phyloP scores from a whole-genome alignment of 148 eudicot species.

The Simmondsia chinensis region DNA sequence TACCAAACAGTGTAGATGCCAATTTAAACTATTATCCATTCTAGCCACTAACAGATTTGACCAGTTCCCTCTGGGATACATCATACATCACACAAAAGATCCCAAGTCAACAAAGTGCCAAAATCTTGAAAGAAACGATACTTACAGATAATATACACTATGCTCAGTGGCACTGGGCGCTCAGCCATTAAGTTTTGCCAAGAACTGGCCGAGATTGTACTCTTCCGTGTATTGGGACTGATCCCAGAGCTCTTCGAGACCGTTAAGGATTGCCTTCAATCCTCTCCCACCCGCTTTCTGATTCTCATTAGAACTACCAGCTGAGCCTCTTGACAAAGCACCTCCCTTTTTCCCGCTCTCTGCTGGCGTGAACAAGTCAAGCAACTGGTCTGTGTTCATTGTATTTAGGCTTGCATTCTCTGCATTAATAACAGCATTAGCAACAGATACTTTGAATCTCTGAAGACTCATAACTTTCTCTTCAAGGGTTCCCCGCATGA shows the following conservation, averaged over 20 bases:
- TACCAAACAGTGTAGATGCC: no score
- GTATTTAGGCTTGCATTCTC: constrained; percentile 97
- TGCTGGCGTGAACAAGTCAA: constrained; percentile 89
- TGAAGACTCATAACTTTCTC: constrained; percentile 99
- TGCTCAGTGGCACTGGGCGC: neutral
- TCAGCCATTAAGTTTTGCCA: constrained; percentile 81
- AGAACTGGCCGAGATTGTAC: constrained; percentile 75
- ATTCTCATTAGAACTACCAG: constrained; percentile 35
- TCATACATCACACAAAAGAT: no score
- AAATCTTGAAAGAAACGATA: neutral
- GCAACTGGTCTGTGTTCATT: constrained; percentile 97
- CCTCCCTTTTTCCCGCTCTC: constrained; percentile 65
- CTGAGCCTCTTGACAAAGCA: constrained; percentile 25
- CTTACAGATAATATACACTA: constrained; percentile 23
- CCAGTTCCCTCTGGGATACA: no score
- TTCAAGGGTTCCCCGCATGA: constrained; percentile 97
- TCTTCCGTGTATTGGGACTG: constrained; percentile 97
- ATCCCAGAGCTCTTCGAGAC: constrained; percentile 99
- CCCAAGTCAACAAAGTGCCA: neutral
- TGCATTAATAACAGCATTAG: constrained; percentile 88
- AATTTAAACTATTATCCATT: no score
- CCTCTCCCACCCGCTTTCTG: constrained; percentile 63
- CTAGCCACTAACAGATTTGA: no score
- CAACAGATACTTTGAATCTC: constrained; percentile 87
- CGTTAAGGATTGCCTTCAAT: constrained; percentile 80